Percentiles rank a stretch among this genome's conserved stretches.
These are phyloP conservation scores for Tulasnella sp. DNA, from an alignment of 768 basidiomycete species.

Conservation along the genomic window DNA sequence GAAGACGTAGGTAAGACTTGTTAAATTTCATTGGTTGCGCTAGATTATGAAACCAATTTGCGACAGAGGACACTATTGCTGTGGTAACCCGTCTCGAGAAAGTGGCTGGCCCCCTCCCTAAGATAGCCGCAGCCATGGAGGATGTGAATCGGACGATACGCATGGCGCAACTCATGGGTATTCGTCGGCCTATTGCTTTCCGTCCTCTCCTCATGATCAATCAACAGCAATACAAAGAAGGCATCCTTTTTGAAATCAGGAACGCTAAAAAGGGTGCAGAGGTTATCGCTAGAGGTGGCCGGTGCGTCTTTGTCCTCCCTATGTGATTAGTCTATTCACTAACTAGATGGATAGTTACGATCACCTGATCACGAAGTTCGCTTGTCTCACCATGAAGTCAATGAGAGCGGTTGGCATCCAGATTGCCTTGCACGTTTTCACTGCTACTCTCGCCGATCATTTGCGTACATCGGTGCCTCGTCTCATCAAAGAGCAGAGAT, in stretches of 20 bases:
- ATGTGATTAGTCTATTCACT: too few species aligned
- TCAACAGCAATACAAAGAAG: constrained; percentile 57
- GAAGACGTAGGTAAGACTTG: constrained; percentile 28
- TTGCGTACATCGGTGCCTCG: constrained; percentile 53
- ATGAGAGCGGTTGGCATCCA: constrained; percentile 62
- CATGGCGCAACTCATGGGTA: constrained; percentile 47
- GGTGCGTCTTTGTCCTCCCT: constrained; percentile 46
- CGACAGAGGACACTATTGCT: constrained; percentile 1
- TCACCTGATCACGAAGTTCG: constrained; percentile 47
- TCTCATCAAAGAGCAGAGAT: constrained; percentile 62
- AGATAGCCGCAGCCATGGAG: constrained; percentile 21
- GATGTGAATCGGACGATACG: constrained; percentile 53
- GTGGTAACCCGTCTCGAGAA: constrained; percentile 9
- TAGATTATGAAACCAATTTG: background rate
- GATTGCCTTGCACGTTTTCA: constrained; percentile 68
- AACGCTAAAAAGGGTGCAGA: constrained; percentile 47
- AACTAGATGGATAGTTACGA: constrained; percentile 43
- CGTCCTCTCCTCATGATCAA: constrained; percentile 61
- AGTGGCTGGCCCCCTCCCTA: constrained; percentile 1
- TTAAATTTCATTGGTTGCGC: background rate
- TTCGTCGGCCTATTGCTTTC: constrained; percentile 49
- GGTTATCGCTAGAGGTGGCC: constrained; percentile 67
- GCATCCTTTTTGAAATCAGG: constrained; percentile 61
- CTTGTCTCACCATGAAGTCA: constrained; percentile 32
- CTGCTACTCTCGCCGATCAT: constrained; percentile 50